Evolutionary conservation across 2,329 filamentous ascomycete species (phyloP), one percentile per base, ranked within the genome.

Genomic region (Colletotrichum echinochloae): DNA sequence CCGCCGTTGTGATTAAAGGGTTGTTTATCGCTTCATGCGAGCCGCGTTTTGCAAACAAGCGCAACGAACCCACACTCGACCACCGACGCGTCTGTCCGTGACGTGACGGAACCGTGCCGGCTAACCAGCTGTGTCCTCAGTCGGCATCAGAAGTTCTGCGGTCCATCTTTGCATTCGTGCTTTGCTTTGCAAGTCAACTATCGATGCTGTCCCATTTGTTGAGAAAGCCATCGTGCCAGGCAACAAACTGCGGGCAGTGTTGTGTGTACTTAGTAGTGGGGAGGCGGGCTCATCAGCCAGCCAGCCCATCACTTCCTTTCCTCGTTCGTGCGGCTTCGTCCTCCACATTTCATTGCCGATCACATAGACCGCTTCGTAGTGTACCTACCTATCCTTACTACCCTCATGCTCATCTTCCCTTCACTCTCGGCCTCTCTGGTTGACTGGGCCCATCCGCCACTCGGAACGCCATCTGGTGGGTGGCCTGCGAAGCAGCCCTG

Each of bases 21-120:
- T 18, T 54, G 62, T 69, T 55, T 66, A 66, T 35, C 55, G 48
- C 55, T 60, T 66, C 46, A 70, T 70, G 63, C 66, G 35, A 37
- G 41, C 23, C 66, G 62, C 56, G 35, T 70, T 66, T 60, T 59
- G 28, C 56, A 61, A 55, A 57, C 39, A 49, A 46, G 28, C 49
- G 39, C 9, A 61, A 61, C 61, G 67, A 66, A 52, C 60, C 56
- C 55, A 56, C 41, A 66, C 41, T 39, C 57, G 23, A 60, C 62
- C 49, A 37, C 20, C 39, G 35, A 49, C 66, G 62, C 66, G 66
- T 66, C 28, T 66, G 60, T 44, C n/a, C 60, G 52, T 23, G 60
- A 65, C 35, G 65, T n/a, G 28, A 20, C 16, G 28, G 44, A 18
- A 23, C 2, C 28, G 8, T 46, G 44, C 28, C 60, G 35, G 28